These are phyloP conservation scores for Candida michaelii DNA, from an alignment of 805 yeast species.

Conservation along the genomic window DNA sequence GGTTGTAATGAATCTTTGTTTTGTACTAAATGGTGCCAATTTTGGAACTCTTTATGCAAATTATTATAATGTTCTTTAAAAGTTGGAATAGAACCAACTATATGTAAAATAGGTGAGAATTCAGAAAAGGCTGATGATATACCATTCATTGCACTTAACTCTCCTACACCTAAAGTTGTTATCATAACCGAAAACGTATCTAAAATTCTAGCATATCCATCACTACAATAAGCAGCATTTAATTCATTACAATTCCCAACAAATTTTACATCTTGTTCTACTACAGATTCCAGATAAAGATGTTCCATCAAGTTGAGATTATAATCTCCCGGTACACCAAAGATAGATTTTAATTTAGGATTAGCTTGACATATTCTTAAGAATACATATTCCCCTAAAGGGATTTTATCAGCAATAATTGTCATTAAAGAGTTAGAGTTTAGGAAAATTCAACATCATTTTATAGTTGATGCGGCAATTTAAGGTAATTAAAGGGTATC, in stretches of 20 bases:
- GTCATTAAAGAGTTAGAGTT: constrained; percentile 10
- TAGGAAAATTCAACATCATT: neutral
- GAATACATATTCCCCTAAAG: constrained; percentile 67
- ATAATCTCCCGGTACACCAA: constrained; percentile 83
- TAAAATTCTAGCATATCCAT: constrained; percentile 75
- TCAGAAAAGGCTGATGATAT: constrained; percentile 83
- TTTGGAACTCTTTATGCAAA: constrained; percentile 16
- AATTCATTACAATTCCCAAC: constrained; percentile 86
- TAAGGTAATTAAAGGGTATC: neutral
- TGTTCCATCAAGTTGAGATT: constrained; percentile 68
- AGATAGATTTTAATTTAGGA: constrained; percentile 51
- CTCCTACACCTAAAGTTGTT: constrained; percentile 90
- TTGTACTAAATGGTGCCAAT: constrained; percentile 63
- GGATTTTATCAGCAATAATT: constrained; percentile 26
- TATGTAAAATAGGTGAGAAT: constrained; percentile 73
- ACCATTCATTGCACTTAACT: constrained; percentile 80
- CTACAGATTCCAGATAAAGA: constrained; percentile 46
- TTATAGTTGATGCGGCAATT: neutral
- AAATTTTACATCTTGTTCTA: constrained; percentile 55
- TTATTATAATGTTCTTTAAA: constrained; percentile 18
- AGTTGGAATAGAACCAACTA: constrained; percentile 58
- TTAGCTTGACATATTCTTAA: constrained; percentile 54
- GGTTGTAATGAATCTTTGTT: constrained; percentile 42
- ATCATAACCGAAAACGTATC: constrained; percentile 57
- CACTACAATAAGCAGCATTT: constrained; percentile 87